Evolutionary conservation across 1,284 basidiomycete species (phyloP).

Genomic region (Boletus mariae): DNA sequence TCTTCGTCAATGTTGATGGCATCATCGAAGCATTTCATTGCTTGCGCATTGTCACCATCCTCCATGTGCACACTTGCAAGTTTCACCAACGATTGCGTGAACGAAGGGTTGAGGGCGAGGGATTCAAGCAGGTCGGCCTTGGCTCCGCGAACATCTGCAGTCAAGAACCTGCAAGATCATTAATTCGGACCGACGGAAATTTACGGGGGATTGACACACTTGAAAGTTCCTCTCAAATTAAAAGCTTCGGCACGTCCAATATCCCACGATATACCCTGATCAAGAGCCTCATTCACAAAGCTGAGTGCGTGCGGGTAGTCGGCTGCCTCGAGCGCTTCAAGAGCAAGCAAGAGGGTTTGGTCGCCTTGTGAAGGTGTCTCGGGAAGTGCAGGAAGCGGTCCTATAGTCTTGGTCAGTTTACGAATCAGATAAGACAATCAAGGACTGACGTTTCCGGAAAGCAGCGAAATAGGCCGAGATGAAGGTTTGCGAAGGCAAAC

Average conservation of each 20-base stretch:
- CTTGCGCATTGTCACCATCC: slow-evolving; percentile 74
- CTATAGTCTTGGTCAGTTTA: slow-evolving; percentile 35
- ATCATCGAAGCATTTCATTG: slow-evolving; percentile 89
- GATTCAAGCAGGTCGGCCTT: slow-evolving; percentile 83
- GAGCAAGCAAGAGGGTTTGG: slow-evolving; percentile 75
- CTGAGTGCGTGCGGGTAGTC: slow-evolving; percentile 84
- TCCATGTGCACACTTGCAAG: slow-evolving; percentile 99
- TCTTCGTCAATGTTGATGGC: slow-evolving; percentile 81
- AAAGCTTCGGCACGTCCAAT: slow-evolving; percentile 81
- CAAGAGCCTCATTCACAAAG: slow-evolving; percentile 82
- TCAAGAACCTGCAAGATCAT: slow-evolving; percentile 65
- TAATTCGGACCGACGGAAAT: neutral
- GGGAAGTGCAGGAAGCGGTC: slow-evolving; percentile 72
- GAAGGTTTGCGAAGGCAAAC: slow-evolving; percentile 89
- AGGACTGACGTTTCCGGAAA: slow-evolving; percentile 78
- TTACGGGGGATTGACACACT: slow-evolving; percentile 46
- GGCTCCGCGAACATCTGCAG: slow-evolving; percentile 81
- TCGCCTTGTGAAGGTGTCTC: slow-evolving; percentile 78
- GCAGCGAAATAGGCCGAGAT: slow-evolving; percentile 96
- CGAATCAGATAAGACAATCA: neutral
- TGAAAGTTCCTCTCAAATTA: slow-evolving; percentile 95
- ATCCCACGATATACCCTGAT: slow-evolving; percentile 82
- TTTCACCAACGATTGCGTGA: slow-evolving; percentile 94
- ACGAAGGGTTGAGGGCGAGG: slow-evolving; percentile 68
- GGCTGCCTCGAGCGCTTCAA: slow-evolving; percentile 82